phyloP scores from a whole-genome alignment of 306 rosid genomes.

The Biancaea sappan region DNA sequence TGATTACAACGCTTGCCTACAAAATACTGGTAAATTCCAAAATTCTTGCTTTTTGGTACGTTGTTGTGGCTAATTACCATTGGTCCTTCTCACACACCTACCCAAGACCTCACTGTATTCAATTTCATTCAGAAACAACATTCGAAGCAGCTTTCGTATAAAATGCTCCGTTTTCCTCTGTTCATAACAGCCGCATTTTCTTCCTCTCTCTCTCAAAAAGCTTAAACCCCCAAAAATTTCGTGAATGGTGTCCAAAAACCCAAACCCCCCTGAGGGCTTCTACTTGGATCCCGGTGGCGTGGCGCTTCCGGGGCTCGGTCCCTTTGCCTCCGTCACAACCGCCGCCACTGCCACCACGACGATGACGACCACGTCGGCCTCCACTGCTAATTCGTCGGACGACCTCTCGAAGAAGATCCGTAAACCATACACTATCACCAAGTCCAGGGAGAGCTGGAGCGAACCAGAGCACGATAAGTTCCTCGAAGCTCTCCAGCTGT shows the following conservation, averaged over 20 bases:
- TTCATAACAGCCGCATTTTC: constrained; percentile 17
- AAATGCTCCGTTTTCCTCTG: constrained; percentile 3
- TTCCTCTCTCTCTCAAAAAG: neutral
- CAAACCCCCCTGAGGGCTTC: constrained; percentile 65
- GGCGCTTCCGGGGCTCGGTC: constrained; percentile 63
- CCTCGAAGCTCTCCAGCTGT: constrained; percentile 97
- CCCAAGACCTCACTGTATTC: neutral
- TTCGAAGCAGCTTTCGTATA: neutral
- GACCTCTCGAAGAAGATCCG: constrained; percentile 79
- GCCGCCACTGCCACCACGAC: constrained; percentile 6
- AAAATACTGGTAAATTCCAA: neutral
- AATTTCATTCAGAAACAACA: constrained; percentile 1
- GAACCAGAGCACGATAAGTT: constrained; percentile 98
- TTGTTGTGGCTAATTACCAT: constrained; percentile 1
- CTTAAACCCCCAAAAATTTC: constrained; percentile 2
- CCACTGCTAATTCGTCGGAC: constrained; percentile 51
- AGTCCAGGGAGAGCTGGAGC: constrained; percentile 98
- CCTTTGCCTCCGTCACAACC: constrained; percentile 43
- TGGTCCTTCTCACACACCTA: neutral
- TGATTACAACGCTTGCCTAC: constrained; percentile 19
- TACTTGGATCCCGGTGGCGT: constrained; percentile 64
- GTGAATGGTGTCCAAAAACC: constrained; percentile 67
- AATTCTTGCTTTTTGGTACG: no score
- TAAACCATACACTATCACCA: constrained; percentile 91
- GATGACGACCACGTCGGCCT: constrained; percentile 6